Evolutionary conservation across 306 rosid genomes (phyloP), one percentile per base, ranked within the genome.

Genomic region (Argentina anserina): DNA sequence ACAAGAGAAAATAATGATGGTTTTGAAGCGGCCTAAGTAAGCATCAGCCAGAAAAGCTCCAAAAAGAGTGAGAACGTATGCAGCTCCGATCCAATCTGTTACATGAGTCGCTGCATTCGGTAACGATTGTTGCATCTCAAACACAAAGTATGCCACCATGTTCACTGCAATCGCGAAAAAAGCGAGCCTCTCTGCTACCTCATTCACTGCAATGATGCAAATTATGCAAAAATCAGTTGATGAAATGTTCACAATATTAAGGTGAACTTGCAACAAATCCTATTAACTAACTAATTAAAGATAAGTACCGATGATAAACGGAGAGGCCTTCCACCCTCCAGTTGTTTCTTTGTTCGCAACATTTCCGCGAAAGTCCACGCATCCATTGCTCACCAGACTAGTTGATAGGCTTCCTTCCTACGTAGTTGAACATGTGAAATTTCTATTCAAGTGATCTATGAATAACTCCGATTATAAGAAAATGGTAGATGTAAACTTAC

Each of bases 1-100:
- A 71, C 71, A 21, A 39, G 88, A 85, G 83, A 87, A 87, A 42
- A 79, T 6, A 58, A 85, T 15, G 63, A 87, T 85, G 75, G 89
- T 85, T 63, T 72, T 83, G 83, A 85, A 87, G 71, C 89, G 89
- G 65, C 92, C 89, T 69, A 87, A 66, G 33, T 81, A 87, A 79
- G 92, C 83, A 53, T 88, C 90, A 0, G 92, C 90, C 1, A 88
- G 1, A 50, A 85, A 88, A 0, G 92, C 92, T 77, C 92, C 92
- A 1, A 85, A 10, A 2, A 88, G 64, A 0, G 90, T 79, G n/a
- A 88, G 82, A 11, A 78, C 76, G 76, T 69, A 88, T 0, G 90
- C 81, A 28, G 92, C 87, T 52, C 92, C 92, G 5, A 83, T 75
- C 92, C 92, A 88, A 60, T 85, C 84, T 0, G 86, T 83, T 65